Percentiles rank a stretch among this genome's conserved stretches.
Conservation (phyloP, 2,329 filamentous ascomycete species). For the Aquanectria penicillioides region DNA sequence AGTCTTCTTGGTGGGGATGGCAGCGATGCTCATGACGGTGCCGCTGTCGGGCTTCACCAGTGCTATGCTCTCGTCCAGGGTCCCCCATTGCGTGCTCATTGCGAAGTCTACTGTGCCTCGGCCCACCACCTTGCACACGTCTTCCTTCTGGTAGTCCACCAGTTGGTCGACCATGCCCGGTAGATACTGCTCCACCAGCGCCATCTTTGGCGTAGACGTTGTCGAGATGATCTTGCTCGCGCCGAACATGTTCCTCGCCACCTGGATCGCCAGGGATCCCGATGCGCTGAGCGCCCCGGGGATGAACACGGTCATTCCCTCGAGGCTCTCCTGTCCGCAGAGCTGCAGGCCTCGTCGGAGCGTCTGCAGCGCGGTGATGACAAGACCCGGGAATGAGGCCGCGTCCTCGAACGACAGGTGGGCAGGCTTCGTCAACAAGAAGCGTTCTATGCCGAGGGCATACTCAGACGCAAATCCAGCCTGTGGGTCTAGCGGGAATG, state of each 20-base stretch:
- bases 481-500: conserved; percentile 41
- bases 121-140: conserved; percentile 50
- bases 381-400: conserved; percentile 48
- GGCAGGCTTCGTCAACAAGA: conserved; percentile 47
- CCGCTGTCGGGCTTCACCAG: conserved; percentile 50
- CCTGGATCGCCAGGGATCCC: conserved; percentile 57
- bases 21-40: conserved; percentile 53
- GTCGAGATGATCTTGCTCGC: conserved; percentile 60
- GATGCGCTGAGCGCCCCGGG: conserved; percentile 60
- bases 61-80: conserved; percentile 51
- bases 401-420: conserved; percentile 48
- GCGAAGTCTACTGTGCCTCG: conserved; percentile 59
- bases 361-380: conserved; percentile 56
- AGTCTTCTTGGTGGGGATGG: conserved; percentile 46
- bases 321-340: conserved; percentile 50
- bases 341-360: conserved; percentile 52
- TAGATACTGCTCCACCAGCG: conserved; percentile 52
- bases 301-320: conserved; percentile 62
- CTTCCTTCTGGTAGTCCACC: conserved; percentile 60
- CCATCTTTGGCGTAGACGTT: conserved; percentile 62
- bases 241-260: conserved; percentile 61
- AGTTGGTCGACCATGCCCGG: conserved; percentile 59
- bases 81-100: conserved; percentile 57
- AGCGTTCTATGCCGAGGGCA: conserved; percentile 45
- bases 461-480: conserved; percentile 55